A percentile compares a stretch with the other conserved stretches of the same genome.
These are phyloP conservation scores for Metarhizium guizhouense DNA, from an alignment of 2,329 filamentous ascomycete species.

Conservation along the genomic window DNA sequence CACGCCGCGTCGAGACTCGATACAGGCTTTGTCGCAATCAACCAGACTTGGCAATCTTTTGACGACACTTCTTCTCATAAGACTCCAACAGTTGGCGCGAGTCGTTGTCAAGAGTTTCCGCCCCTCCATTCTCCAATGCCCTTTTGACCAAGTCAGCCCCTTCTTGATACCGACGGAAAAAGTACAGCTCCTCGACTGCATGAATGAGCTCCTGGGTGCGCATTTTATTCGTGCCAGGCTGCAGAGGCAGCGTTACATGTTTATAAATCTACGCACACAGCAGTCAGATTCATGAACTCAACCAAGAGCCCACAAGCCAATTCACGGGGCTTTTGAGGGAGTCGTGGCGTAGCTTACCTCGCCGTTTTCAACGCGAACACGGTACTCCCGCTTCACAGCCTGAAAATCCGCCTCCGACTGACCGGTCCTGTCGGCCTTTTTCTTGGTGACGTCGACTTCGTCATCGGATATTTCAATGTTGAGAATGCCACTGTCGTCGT, in stretches of 20 bases:
- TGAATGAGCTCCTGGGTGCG: conserved; percentile 42
- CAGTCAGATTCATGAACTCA: neutral
- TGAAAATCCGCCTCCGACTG: conserved; percentile 44
- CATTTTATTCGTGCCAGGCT: conserved; percentile 30
- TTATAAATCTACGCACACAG: conserved; percentile 30
- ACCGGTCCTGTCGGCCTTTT: conserved; percentile 22
- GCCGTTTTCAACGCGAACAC: conserved; percentile 44
- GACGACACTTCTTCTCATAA: conserved; percentile 34
- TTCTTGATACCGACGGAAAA: conserved; percentile 37
- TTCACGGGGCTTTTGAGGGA: neutral
- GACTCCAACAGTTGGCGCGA: conserved; percentile 27
- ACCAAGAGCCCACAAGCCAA: neutral
- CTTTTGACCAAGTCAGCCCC: conserved; percentile 31
- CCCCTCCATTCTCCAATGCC: conserved; percentile 22
- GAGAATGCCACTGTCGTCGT: conserved; percentile 17
- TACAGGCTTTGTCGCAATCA: neutral
- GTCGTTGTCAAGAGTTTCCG: conserved; percentile 32
- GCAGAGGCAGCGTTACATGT: conserved; percentile 32
- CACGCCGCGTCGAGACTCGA: neutral
- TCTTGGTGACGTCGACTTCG: conserved; percentile 11
- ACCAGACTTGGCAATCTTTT: conserved; percentile 16
- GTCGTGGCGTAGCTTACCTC: conserved; percentile 31
- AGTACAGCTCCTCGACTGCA: conserved; percentile 50
- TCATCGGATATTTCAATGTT: conserved; percentile 24
- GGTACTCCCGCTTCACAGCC: conserved; percentile 34